Base-by-base conservation (phyloP, 139 green algal genomes). In the Mesostigma viride region DNA sequence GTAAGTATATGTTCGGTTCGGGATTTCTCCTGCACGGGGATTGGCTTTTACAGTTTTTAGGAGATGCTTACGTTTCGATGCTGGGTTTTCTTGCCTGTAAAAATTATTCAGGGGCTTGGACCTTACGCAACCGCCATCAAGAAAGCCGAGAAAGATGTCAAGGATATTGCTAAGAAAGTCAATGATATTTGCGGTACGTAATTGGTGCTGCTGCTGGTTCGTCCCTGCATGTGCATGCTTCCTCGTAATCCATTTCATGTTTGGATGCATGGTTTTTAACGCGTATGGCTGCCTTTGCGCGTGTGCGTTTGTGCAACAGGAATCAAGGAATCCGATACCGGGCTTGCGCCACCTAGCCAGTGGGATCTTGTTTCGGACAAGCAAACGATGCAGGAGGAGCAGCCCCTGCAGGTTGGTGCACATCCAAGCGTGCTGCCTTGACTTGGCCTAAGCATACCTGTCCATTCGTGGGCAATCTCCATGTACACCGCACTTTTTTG, bases 321-420 rank as follows among this genome's bases (percentile, higher is more conserved):
- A 28, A 86, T 96, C 62, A 96, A 96, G 78, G 90, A 96, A 76
- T 89, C 78, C 6, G 94, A 99, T 76, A 86, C 80, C 2, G 80
- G 80, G 0, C 78, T 99, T 30, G 86, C 91, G n/a, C 85, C 89
- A 24, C 94, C 94, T n/a, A 91, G 79, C 30, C 83, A 95, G 44
- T 98, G 94, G 94, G 94, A 99, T 79, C 76, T 98, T n/a, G 90
- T 96, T 22, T 91, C 88, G 1, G 94, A 99, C 83, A 99, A 97
- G 80, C 94, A 99, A 79, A 89, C 91, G 78, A 92, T 95, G 89
- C 88, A 96, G 71, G 91, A 96, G 73, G 89, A 96, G 79, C 89
- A 95, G 64, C 90, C 90, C 6, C 76, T 96, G 65, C 85, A 92
- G 81, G 88, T 75, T 22, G 14, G 17, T 53, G 44, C 44, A 53